Evolutionary conservation across 805 yeast species (phyloP), one percentile per base, ranked within the genome.

Genomic region (Kluyveromyces aestuarii): DNA sequence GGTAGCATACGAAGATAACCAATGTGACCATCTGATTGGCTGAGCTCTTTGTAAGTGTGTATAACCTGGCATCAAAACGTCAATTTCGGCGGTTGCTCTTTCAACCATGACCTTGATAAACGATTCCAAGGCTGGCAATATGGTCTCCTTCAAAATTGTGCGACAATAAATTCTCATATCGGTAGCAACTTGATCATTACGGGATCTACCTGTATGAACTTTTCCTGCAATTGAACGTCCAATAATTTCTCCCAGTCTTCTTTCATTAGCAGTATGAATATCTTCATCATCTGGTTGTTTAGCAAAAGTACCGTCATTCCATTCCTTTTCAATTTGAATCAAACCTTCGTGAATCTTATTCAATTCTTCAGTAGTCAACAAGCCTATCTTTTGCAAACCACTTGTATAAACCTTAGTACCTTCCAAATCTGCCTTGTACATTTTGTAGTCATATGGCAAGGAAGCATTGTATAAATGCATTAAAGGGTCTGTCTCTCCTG

Each of bases 11-110:
- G 88, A 82, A 56, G 91, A 80, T 56, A 93, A 74, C 96, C 97
- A 91, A 67, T 93, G 99, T 1, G 97, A 76, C 99, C 99, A 93
- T 71, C 99, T 81, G 62, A 93, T 93, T n/a, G 99, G 99, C 71
- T 90, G 99, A 1, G 98, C 98, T 67, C 96, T 85, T 75, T 93
- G 99, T 65, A 93, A 74, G 72, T 93, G 99, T 13, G 99, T 93
- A 72, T 93, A 93, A 41, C 99, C 99, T 10, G 99, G 99, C 98
- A 93, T 93, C 63, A 93, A 76, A 17, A 84, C 85, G 58, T 85
- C 95, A 51, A 93, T 86, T 70, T 93, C 99, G 35, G 75, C 65
- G 60, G 80, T 83, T 6, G 95, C 96, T 63, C 99, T 80, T 49
- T 74, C 74, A 40, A 81, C 62, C 56, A 93, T 76, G 17, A 82